Base-by-base conservation (phyloP, 2,329 filamentous ascomycete species). In the Neurospora crassa region DNA sequence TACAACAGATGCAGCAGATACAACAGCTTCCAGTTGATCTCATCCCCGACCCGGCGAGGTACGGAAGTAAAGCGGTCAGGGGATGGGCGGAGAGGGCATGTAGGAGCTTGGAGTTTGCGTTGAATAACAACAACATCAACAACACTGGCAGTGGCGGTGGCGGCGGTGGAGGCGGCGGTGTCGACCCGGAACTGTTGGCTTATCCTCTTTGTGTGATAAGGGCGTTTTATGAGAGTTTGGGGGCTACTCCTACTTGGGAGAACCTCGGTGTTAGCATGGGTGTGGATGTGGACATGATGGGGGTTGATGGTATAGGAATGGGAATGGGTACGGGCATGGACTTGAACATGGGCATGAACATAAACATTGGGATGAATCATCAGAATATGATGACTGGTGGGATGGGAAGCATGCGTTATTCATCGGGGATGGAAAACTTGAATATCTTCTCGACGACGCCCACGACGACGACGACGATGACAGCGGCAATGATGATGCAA, bases 31-130 rank as follows among this genome's bases (percentile, higher is more conserved):
- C 47, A 2, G 16, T 63, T 0, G 53, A 63, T 11, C 12, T 63
- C n/a, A 20, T 47, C 0, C 37, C 37, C 8, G 82, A 87, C 70
- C 76, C 81, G 2, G 76, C 77, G 14, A 79, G 78, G 42, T 87
- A 86, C 73, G 74, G 78, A 11, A 72, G 74, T 11, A 79, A 82
- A 18, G 81, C 83, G 71, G 82, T 81, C 1, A 80, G 81, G 20
- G 80, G 82, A 69, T 78, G 85, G 42, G 85, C 86, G 0, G 81
- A 80, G 10, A 82, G 83, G 70, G 83, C 87, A 18, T 88, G 86
- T 74, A 82, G 85, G 53, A 82, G 83, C 3, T 77, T 88, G 5
- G 86, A 87, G 72, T 84, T 81, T 67, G 82, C 82, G 0, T 78
- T 87, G 5, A 77, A n/a, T n/a, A n/a, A 76, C 7, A 78, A 77